Evolutionary conservation across 805 yeast species (phyloP), one percentile per base, ranked within the genome.

Genomic region (Jamesozyma spencerorum): DNA sequence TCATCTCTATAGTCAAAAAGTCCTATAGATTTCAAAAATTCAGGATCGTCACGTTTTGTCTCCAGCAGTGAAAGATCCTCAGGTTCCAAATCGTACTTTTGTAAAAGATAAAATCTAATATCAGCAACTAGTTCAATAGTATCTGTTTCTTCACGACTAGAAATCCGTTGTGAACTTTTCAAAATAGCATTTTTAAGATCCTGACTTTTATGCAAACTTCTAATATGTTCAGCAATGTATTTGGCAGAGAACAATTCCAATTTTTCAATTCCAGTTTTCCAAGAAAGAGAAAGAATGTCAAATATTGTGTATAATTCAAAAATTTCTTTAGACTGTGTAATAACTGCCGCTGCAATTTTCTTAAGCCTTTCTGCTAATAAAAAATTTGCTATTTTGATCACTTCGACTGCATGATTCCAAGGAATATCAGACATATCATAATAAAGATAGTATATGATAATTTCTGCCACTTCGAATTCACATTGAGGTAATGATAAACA

Each of bases 71-170:
- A 50, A n/a, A 54, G 34, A 36, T 56, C 62, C 44, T 47, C 63
- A 2, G 49, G 47, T 31, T 58, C 62, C 32, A 60, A 43, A 7
- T 51, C 51, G 38, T 59, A 52, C 36, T 56, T 58, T 34, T 56
- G 47, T 13, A 59, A 40, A 35, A 84, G 57, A 47, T 77, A 80
- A 57, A 71, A 84, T 47, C 87, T 65, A 10, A 84, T 78, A 61
- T 83, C 94, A 58, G 83, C 94, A 20, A 84, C 66, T 48, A 84
- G 63, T 51, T 84, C 94, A 53, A 84, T 80, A 1, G 90, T 80
- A 61, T 84, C 94, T 0, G 83, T 79, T 44, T 77, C 85, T 48
- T 84, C 78, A 53, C 92, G 69, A 13, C 56, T 60, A 17, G 69
- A 52, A 37, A 84, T 81, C 49, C 85, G 63, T 13, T 51, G 47